Evolutionary conservation across 768 basidiomycete genomes (phyloP).

Genomic region (Chlorophyllum brunneum): DNA sequence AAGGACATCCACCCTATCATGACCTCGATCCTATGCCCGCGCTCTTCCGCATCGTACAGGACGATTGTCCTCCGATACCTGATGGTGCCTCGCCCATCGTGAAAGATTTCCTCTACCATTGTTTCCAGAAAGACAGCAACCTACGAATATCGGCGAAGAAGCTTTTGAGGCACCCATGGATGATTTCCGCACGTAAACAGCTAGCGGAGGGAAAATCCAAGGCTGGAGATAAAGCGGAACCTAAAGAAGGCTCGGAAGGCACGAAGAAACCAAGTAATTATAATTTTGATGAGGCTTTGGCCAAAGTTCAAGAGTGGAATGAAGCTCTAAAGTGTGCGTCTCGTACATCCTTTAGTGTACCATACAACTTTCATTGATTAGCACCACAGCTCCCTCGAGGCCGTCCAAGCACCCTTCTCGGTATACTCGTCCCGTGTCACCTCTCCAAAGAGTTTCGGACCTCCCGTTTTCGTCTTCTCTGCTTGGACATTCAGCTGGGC

Average conservation of each 20-base stretch:
- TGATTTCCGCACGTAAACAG: conserved; percentile 80
- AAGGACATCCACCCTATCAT: conserved; percentile 92
- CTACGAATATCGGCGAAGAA: conserved; percentile 93
- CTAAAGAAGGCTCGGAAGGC: conserved; percentile 32
- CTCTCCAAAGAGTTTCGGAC: conserved; percentile 39
- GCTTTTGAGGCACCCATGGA: conserved; percentile 92
- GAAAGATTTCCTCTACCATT: conserved; percentile 94
- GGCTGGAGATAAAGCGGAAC: conserved; percentile 29
- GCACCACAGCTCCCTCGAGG: conserved; percentile 58
- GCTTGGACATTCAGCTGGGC: conserved; percentile 25
- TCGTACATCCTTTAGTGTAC: background rate
- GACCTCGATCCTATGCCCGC: conserved; percentile 98
- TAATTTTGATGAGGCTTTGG: conserved; percentile 90
- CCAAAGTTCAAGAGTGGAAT: conserved; percentile 98
- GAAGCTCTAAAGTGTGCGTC: conserved; percentile 85
- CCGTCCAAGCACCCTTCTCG: conserved; percentile 65
- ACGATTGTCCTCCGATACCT: conserved; percentile 95
- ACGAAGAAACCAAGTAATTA: conserved; percentile 64
- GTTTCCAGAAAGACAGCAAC: conserved; percentile 98
- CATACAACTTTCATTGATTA: conserved; percentile 12
- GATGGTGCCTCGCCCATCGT: conserved; percentile 94
- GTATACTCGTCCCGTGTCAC: conserved; percentile 41
- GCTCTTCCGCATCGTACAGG: conserved; percentile 96
- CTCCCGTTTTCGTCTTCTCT: conserved; percentile 28
- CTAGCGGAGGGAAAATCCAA: conserved; percentile 41